phyloP scores from a whole-genome alignment of 78 protist species.

The Guillardia theta region DNA sequence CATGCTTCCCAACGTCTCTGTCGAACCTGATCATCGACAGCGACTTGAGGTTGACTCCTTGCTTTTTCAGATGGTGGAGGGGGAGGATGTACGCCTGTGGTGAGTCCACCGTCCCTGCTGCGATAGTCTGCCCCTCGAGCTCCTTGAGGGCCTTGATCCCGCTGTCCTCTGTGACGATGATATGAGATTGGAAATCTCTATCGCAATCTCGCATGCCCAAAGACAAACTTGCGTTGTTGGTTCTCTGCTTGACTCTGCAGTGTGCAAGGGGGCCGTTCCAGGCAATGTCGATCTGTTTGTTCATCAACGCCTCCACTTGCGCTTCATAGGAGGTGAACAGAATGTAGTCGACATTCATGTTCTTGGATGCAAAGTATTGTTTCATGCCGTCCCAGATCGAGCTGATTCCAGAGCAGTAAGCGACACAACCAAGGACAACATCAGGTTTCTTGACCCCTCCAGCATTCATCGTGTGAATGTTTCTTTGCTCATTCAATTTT shows the following conservation, averaged over 20 bases:
- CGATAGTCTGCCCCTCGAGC: background rate
- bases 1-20: slow-evolving; percentile 31
- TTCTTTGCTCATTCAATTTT: too few relatives aligned
- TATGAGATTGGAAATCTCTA: background rate
- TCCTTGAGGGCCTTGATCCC: background rate
- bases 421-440: background rate
- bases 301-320: background rate
- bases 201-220: too few relatives aligned
- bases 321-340: slow-evolving; percentile 19
- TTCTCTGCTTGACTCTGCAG: background rate
- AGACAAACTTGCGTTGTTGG: too few relatives aligned
- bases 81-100: slow-evolving; percentile 28
- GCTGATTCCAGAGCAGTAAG: background rate
- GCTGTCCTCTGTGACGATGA: background rate
- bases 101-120: background rate
- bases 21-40: background rate
- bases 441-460: background rate
- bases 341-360: background rate
- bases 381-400: slow-evolving; percentile 8
- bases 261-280: slow-evolving; percentile 45
- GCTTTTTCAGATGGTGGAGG: background rate
- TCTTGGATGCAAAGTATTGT: background rate
- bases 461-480: too few relatives aligned
- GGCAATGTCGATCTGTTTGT: background rate
- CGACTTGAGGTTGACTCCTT: background rate